Base-by-base conservation (phyloP, 257 asterid species). In the Primulina tabacum region DNA sequence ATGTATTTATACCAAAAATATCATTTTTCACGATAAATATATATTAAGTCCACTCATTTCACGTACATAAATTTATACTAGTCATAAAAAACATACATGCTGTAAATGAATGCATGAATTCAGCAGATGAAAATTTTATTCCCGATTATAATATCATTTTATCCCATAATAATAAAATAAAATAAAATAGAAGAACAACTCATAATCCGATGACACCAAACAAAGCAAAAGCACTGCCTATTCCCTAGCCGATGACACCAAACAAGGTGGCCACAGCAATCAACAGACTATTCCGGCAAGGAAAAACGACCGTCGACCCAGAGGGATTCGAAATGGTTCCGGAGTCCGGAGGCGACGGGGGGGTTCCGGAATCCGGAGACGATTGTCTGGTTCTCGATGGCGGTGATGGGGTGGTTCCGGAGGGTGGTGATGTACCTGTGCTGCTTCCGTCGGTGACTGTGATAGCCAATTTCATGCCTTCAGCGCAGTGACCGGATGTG, bases 381-480 rank as follows among this genome's bases (percentile, higher is more conserved):
- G 26, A 24, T 24, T 24, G 26, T 24, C 26, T 24, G 26, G 26
- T 24, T 24, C 26, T 4, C 17, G 53, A 11, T 0, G 53, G 53
- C 3, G 53, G n/a, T 3, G 53, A 11, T 14, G 68, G 8, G 8
- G 63, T 64, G 55, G 43, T 55, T 4, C 67, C 21, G 5, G 81
- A 75, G 0, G 82, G 76, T 0, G 88, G 53, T 1, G 88, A 64
- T 7, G 69, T 58, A 52, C 67, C 74, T n/a, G 75, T 28, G 63
- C 69, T 32, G 71, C 66, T 60, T 7, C 82, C 87, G 1, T 62
- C 75, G 11, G 60, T 65, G 58, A 82, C 88, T 30, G 63, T 86
- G 77, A 90, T 70, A 0, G 84, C 59, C 63, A 89, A 50, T 61
- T 81, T 87, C 91, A 81, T 79, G 14, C 96, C 95, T 28, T 61